Percentiles rank a stretch among this genome's conserved stretches.
Evolutionary conservation across 139 green algal species (phyloP).

Genomic region (Tetraselmis chui): DNA sequence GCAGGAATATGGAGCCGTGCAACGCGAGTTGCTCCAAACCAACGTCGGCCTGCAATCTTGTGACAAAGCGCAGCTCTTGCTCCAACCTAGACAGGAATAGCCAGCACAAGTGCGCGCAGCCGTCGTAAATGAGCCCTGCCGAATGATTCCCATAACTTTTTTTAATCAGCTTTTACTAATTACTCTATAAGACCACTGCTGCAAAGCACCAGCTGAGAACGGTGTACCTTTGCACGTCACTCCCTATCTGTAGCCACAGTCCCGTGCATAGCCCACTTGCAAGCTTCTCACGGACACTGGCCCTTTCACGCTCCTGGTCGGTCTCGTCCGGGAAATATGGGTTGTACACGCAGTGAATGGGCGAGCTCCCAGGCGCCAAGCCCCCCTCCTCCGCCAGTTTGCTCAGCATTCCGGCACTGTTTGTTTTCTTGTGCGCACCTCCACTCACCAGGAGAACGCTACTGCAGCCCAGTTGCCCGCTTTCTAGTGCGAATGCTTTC

Average conservation of each 20-base stretch:
- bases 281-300: background rate
- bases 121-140: too few species aligned
- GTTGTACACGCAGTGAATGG: slow-evolving; percentile 11
- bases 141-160: too few species aligned
- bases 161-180: too few species aligned
- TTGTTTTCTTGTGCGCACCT: background rate
- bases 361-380: background rate
- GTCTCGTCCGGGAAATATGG: slow-evolving; percentile 1
- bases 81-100: background rate
- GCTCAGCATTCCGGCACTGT: background rate
- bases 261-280: background rate
- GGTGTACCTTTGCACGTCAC: background rate
- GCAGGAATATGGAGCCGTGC: slow-evolving; percentile 1
- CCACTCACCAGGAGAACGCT: background rate
- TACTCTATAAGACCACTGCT: too few species aligned
- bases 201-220: too few species aligned
- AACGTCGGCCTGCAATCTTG: background rate
- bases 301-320: background rate
- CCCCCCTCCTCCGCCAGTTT: background rate
- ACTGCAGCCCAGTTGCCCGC: background rate
- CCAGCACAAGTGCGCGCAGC: too few species aligned
- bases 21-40: background rate
- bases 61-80: background rate
- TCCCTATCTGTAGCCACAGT: slow-evolving; percentile 10
- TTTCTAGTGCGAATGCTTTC: background rate